Percentiles rank a stretch among this genome's conserved stretches.
Evolutionary conservation across 2,329 filamentous ascomycete species (phyloP).

Genomic region (Corinectria fuckeliana): DNA sequence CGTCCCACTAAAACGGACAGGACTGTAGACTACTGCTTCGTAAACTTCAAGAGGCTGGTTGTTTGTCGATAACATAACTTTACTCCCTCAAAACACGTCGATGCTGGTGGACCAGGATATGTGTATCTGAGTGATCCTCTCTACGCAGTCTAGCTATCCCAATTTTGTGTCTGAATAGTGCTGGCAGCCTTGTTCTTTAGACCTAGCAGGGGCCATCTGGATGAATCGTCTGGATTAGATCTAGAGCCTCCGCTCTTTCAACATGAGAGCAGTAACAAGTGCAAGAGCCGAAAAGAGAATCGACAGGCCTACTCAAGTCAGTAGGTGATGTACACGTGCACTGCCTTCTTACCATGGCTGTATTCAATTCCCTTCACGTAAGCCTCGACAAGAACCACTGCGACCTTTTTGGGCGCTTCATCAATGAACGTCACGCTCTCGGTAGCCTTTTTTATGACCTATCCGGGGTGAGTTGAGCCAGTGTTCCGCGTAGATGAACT

Average conservation of each 20-base stretch:
- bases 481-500: background rate
- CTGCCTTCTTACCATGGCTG: conserved; percentile 21
- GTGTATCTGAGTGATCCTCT: no score
- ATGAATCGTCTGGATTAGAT: no score
- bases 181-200: no score
- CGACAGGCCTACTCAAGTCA: conserved; percentile 2
- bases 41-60: no score
- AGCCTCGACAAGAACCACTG: conserved; percentile 13
- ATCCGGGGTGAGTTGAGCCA: background rate
- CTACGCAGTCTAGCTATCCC: no score
- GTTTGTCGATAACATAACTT: no score
- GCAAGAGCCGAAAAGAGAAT: conserved; percentile 13
- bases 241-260: conserved; percentile 3
- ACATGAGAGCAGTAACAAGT: background rate
- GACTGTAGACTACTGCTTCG: no score
- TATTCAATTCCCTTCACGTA: conserved; percentile 30
- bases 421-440: conserved; percentile 29
- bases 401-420: conserved; percentile 19
- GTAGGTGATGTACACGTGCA: background rate
- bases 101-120: no score
- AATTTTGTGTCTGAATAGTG: no score
- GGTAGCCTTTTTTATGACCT: conserved; percentile 27
- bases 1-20: no score
- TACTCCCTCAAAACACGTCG: no score
- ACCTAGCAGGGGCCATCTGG: no score